These are phyloP conservation scores for Globisporangium megalacanthum DNA, from an alignment of 352 stramenopile genomes.

Conservation along the genomic window DNA sequence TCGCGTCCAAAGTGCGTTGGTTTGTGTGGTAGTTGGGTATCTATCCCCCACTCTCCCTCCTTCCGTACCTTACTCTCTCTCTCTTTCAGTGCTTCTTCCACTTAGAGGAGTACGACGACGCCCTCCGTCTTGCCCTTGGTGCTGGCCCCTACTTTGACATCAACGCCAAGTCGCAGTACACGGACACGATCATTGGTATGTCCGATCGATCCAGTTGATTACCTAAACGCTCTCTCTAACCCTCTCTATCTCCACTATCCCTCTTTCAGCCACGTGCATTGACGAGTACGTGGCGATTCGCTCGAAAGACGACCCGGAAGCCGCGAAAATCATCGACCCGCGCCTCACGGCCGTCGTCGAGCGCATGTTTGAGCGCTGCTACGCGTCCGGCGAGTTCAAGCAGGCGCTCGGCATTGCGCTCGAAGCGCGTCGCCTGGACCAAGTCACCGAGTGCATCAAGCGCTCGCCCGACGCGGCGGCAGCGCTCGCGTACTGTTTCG, in stretches of 20 bases:
- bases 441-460: constrained; percentile 89
- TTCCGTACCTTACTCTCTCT: constrained; percentile 10
- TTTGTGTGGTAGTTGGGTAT: not conserved
- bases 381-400: constrained; percentile 89
- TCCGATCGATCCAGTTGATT: too few species aligned
- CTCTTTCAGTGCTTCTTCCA: constrained; percentile 95
- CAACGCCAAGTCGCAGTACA: constrained; percentile 92
- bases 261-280: constrained; percentile 86
- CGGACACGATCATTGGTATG: constrained; percentile 94
- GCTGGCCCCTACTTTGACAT: constrained; percentile 95
- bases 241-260: constrained; percentile 2
- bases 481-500: constrained; percentile 91
- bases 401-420: constrained; percentile 98
- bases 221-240: too few species aligned
- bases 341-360: constrained; percentile 95
- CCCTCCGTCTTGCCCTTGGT: constrained; percentile 92
- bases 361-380: constrained; percentile 97
- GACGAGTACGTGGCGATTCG: constrained; percentile 95
- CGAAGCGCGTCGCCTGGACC: constrained; percentile 91
- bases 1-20: constrained; percentile 80
- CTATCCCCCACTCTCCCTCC: not conserved
- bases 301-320: constrained; percentile 65
- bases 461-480: constrained; percentile 66
- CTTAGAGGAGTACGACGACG: constrained; percentile 96
- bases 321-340: constrained; percentile 77